Conservation (phyloP, 1,284 basidiomycete species). For the Gymnopus androsaceus region DNA sequence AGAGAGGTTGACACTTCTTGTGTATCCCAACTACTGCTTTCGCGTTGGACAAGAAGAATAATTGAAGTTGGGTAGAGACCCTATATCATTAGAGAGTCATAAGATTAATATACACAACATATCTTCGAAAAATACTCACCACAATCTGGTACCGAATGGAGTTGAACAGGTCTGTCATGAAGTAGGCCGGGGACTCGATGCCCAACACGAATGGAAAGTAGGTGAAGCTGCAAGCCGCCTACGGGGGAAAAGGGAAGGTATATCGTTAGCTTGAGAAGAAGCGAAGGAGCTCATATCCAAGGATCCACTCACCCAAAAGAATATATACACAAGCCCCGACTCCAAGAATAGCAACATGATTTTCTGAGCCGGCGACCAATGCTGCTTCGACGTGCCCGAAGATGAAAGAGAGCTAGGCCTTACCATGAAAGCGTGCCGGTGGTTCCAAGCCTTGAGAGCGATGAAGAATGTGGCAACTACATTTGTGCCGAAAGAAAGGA, state of each 20-base stretch:
- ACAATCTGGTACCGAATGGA: not conserved
- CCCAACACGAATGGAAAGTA: conserved; percentile 5
- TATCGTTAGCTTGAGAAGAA: not conserved
- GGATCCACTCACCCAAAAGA: conserved; percentile 2
- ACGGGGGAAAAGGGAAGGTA: not conserved
- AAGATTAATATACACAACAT: not conserved
- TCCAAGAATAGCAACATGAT: conserved; percentile 4
- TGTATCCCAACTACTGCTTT: not conserved
- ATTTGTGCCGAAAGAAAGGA: not conserved
- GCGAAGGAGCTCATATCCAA: too few relatives aligned
- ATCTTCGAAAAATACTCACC: not conserved
- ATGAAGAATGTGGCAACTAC: not conserved
- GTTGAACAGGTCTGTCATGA: conserved; percentile 1
- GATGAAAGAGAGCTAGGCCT: not conserved
- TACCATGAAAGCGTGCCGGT: not conserved
- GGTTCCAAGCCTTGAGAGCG: conserved; percentile 1
- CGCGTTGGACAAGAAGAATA: not conserved
- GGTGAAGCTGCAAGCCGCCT: conserved; percentile 3
- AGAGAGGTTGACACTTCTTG: not conserved
- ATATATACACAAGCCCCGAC: not conserved
- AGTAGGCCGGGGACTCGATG: not conserved
- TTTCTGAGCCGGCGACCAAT: not conserved
- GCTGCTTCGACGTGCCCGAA: not conserved
- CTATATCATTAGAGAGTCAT: not conserved
- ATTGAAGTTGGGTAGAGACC: conserved; percentile 3